These are phyloP conservation scores for Verticillium zaregamsianum DNA, from an alignment of 2,329 filamentous ascomycete species.

Conservation along the genomic window DNA sequence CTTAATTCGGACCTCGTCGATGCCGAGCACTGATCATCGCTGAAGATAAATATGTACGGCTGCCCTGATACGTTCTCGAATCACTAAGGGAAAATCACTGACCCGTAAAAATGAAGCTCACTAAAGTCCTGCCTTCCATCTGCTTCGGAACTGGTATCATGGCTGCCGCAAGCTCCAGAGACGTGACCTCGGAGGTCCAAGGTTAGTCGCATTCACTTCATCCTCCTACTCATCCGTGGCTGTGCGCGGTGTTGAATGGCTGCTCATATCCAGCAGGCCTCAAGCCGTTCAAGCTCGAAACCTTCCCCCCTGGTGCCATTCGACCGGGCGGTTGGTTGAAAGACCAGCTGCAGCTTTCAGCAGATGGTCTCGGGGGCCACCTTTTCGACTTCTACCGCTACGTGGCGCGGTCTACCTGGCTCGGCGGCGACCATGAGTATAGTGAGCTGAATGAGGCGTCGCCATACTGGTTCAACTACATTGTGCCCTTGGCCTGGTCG, in stretches of 20 bases:
- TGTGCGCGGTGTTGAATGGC: background rate
- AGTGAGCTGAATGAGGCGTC: constrained; percentile 51
- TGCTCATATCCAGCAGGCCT: constrained; percentile 9
- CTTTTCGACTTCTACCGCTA: constrained; percentile 49
- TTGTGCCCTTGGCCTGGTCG: constrained; percentile 51
- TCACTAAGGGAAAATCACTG: too few species aligned
- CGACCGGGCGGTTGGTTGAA: constrained; percentile 47
- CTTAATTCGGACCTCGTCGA: too few species aligned
- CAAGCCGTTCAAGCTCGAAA: constrained; percentile 28
- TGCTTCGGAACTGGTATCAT: too few species aligned
- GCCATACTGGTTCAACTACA: constrained; percentile 58
- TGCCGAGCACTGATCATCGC: too few species aligned
- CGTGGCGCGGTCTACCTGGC: constrained; percentile 46
- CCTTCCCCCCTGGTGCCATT: constrained; percentile 44
- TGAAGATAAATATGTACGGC: too few species aligned
- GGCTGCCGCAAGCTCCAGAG: too few species aligned
- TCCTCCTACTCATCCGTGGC: too few species aligned
- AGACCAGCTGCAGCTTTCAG: constrained; percentile 42
- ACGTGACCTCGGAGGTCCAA: too few species aligned
- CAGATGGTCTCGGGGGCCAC: constrained; percentile 49
- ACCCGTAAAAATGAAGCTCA: too few species aligned
- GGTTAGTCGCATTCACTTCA: too few species aligned
- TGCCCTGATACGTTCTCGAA: too few species aligned
- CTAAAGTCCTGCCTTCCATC: too few species aligned
- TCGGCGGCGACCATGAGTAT: constrained; percentile 46